Conservation (phyloP, 139 green algal genomes). For the Microglena sp. region DNA sequence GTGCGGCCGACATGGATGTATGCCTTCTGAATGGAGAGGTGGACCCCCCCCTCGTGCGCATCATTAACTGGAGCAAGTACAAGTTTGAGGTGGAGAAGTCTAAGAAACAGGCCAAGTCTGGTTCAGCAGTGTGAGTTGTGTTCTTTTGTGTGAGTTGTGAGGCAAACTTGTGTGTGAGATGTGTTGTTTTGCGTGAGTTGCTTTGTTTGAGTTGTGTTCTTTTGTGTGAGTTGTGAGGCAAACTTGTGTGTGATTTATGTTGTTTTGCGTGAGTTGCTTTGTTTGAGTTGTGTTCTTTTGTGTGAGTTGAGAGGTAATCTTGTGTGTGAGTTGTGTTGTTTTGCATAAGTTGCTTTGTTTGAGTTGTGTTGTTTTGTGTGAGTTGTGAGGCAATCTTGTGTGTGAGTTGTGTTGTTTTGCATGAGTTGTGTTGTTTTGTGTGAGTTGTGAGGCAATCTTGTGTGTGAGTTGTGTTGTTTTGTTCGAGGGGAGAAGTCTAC, state of each 20-base stretch:
- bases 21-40: conserved; percentile 27
- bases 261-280: neutral
- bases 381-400: neutral
- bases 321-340: neutral
- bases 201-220: too few species aligned
- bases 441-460: neutral
- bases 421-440: neutral
- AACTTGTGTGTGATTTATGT: too few species aligned
- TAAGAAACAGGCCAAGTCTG: conserved; percentile 12
- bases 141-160: too few species aligned
- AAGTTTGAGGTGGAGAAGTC: conserved; percentile 38
- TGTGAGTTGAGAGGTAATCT: neutral
- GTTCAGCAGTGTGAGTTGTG: too few species aligned
- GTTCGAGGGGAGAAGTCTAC: conserved; percentile 20
- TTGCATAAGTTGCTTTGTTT: neutral
- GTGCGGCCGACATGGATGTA: conserved; percentile 15
- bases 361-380: neutral
- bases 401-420: neutral
- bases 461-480: neutral
- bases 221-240: too few species aligned
- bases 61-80: conserved; percentile 36
- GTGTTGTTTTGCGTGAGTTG: neutral
- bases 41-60: conserved; percentile 19
- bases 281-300: neutral
- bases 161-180: too few species aligned